A percentile compares a stretch with the other conserved stretches of the same genome.
Conservation (phyloP, 192 early-diverging fungal genomes). For the Linderina pennispora region DNA sequence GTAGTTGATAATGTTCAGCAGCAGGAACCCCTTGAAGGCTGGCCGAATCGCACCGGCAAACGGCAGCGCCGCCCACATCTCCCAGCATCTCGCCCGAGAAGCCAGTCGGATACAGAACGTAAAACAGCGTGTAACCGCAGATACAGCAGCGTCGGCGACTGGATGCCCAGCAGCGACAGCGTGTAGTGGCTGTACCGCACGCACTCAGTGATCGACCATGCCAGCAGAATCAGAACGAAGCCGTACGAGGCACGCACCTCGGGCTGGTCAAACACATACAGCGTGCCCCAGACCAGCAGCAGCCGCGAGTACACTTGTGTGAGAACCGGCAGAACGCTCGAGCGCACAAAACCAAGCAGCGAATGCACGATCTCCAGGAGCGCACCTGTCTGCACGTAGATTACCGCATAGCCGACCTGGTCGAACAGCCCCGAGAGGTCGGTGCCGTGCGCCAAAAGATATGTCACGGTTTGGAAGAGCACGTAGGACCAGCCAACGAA, state of each 20-base stretch:
- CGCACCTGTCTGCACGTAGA: conserved; percentile 76
- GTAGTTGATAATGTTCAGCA: conserved; percentile 59
- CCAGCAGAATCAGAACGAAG: conserved; percentile 76
- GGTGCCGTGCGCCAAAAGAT: conserved; percentile 49
- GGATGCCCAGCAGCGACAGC: conserved; percentile 57
- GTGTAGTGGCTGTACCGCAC: conserved; percentile 91
- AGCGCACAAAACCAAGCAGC: conserved; percentile 70
- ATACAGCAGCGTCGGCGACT: conserved; percentile 24
- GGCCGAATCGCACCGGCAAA: conserved; percentile 49
- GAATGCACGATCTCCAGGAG: conserved; percentile 67
- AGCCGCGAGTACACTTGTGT: conserved; percentile 87
- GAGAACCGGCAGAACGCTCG: conserved; percentile 69
- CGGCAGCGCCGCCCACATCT: conserved; percentile 67
- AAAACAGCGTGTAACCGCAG: conserved; percentile 90
- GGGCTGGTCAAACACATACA: conserved; percentile 61
- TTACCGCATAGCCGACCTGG: conserved; percentile 55
- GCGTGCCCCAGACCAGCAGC: conserved; percentile 76
- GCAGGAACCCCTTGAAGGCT: conserved; percentile 54
- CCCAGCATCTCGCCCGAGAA: conserved; percentile 75
- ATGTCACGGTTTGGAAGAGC: conserved; percentile 50
- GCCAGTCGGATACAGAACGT: conserved; percentile 86
- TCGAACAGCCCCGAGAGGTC: conserved; percentile 58
- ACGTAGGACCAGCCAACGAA: conserved; percentile 77
- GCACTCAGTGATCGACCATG: conserved; percentile 90
- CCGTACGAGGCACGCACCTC: conserved; percentile 61